These are phyloP conservation scores for Solanum gandarillasii DNA, from an alignment of 257 asterid genomes.

Conservation along the genomic window DNA sequence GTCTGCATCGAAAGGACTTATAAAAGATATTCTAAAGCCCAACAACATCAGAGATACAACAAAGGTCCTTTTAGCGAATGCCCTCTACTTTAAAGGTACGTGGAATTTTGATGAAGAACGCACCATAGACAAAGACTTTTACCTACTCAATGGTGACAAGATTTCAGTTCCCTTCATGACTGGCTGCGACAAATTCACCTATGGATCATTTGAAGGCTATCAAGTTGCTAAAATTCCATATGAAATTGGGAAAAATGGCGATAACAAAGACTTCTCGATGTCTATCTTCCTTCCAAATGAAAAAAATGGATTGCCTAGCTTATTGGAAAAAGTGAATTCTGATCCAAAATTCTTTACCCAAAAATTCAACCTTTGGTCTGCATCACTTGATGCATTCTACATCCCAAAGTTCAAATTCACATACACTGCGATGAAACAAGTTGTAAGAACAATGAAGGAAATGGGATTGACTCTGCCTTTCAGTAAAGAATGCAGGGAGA, in stretches of 20 bases:
- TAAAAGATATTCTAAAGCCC: not conserved
- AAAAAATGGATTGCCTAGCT: not conserved
- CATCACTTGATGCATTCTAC: not conserved
- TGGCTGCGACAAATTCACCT: not conserved
- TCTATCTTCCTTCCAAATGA: slow-evolving; percentile 6
- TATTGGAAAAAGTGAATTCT: not conserved
- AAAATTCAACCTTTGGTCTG: not conserved
- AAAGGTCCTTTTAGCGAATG: not conserved
- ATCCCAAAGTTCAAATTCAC: slow-evolving; percentile 15
- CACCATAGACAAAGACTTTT: not conserved
- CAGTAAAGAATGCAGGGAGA: fast-evolving
- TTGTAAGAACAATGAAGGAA: not conserved
- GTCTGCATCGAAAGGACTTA: not conserved
- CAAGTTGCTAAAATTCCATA: slow-evolving; percentile 9
- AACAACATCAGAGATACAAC: not conserved
- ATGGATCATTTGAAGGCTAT: slow-evolving; percentile 1
- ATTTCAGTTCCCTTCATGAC: slow-evolving; percentile 11
- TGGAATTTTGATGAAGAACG: not conserved
- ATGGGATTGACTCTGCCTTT: slow-evolving; percentile 1
- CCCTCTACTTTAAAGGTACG: slow-evolving; percentile 6
- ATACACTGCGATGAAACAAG: not conserved
- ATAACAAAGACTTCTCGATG: not conserved
- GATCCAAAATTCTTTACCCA: not conserved
- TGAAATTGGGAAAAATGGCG: not conserved
- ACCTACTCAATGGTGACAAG: slow-evolving; percentile 2